Percentiles rank a stretch among this genome's conserved stretches.
Evolutionary conservation across 176 grass and related monocot genomes (phyloP).

Genomic region (Triticum turgidum): DNA sequence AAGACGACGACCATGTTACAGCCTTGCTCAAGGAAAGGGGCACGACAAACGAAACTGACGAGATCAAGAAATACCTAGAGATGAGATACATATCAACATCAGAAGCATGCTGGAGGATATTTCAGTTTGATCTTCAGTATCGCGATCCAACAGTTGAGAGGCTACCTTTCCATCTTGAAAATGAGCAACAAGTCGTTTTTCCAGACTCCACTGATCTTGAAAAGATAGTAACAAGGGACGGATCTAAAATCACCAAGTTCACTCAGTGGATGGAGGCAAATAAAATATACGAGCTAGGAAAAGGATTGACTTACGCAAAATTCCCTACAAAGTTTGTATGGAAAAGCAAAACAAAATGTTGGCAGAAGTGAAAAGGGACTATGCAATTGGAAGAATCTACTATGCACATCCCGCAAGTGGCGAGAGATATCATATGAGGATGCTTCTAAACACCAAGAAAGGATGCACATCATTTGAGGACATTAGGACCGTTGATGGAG

Average conservation of each 20-base stretch:
- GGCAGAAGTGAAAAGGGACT: background rate
- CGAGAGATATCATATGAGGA: background rate
- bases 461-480: too few relatives aligned
- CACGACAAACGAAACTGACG: background rate
- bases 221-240: background rate
- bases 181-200: background rate
- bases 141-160: background rate
- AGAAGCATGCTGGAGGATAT: constrained; percentile 16
- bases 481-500: too few relatives aligned
- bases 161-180: background rate
- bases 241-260: background rate
- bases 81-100: background rate
- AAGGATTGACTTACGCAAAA: background rate
- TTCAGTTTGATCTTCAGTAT: constrained; percentile 21
- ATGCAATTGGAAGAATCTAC: background rate
- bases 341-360: background rate
- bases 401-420: background rate
- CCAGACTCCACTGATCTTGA: background rate
- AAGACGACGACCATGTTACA: background rate
- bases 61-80: constrained; percentile 19
- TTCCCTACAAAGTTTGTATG: background rate
- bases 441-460: background rate
- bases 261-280: constrained; percentile 18
- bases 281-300: background rate
- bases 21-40: background rate